Evolutionary conservation across 1,284 basidiomycete genomes (phyloP), one percentile per base, ranked within the genome.

Genomic region (Pascua guehoae): DNA sequence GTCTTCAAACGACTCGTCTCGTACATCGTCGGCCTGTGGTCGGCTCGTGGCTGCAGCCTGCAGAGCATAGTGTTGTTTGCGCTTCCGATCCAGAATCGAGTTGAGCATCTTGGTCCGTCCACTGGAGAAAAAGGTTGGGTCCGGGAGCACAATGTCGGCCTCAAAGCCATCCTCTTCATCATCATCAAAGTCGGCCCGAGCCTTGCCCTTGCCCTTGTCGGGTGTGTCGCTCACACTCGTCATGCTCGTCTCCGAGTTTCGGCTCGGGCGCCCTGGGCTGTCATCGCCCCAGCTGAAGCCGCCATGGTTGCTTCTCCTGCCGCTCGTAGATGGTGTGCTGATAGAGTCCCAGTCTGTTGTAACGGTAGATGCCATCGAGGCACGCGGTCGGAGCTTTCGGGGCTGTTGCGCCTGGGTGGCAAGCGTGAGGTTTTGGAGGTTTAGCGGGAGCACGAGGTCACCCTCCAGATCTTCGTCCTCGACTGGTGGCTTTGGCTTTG

Each of bases 1-100:
- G 56, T 78, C 74, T 49, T 78, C 76, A 24, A 78, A 71, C 5
- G 65, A 67, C 44, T 76, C 74, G 49, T 75, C 72, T 1, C 58
- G 51, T 40, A 38, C 10, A 12, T 40, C 12, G 56, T 60, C 17
- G 32, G 41, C 40, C 47, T 45, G 51, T 5, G 40, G 51, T 12
- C 36, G 48, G 24, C 24, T 32, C 48, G 43, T 8, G 62, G 55
- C 16, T 40, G 57, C 18, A 55, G 16, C 61, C 62, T 50, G 55
- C 4, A 61, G 58, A 1, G 59, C 56, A 41, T 61, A 68, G 49
- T 71, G 65, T 15, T 70, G 71, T 55, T 66, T 70, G 12, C 74
- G 66, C 53, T 75, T 76, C 40, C 61, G 54, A 47, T 77, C 73
- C 10, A 77, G 61, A 12, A 77, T 68, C 12, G 54, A 60, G 53